Evolutionary conservation across 495 filamentous ascomycete species (phyloP), one percentile per base, ranked within the genome.

Genomic region (Antarctomyces pellizariae): DNA sequence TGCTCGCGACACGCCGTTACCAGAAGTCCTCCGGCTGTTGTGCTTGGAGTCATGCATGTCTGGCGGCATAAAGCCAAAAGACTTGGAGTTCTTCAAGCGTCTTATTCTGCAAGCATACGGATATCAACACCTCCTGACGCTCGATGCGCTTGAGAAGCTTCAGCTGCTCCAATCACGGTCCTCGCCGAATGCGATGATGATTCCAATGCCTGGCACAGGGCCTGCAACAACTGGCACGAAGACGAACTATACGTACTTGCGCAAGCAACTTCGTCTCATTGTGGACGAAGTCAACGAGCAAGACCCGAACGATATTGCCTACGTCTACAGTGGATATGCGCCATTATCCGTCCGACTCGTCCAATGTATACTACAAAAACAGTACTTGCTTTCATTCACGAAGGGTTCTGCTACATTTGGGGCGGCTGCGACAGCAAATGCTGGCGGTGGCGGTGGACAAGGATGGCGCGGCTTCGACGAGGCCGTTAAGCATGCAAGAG

Each of bases 241-340:
- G 46, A 97, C 86, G 2, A 91, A 91, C 43, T 97, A 93, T 54
- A 67, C 64, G 13, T 75, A 76, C 42, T 56, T 93, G 7, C 73
- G 89, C 17, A 80, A 79, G 44, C 64, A 67, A 34, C 67, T 99
- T 14, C 65, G 72, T 13, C 64, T 99, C 25, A 84, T 93, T 35
- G 73, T 92, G 28, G 84, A 95, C 45, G 89, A 99, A 45, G 83
- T 95, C 31, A 83, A 90, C 43, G 89, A 95, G 46, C 70, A 83
- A 24, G 78, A 91, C n/a, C 89, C 89, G 5, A 71, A 83, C 37
- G 89, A 99, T 34, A 76, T 95, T 34, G 77, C 89, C 6, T 99
- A 95, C 42, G 83, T 90, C 18, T 99, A 92, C 55, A 84, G 75
- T 36, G 89, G 89, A 24, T 95, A 93, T 45, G 89, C 89, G 4